These are phyloP conservation scores for Boletus eberwhitei DNA, from an alignment of 768 basidiomycete species.

Conservation along the genomic window DNA sequence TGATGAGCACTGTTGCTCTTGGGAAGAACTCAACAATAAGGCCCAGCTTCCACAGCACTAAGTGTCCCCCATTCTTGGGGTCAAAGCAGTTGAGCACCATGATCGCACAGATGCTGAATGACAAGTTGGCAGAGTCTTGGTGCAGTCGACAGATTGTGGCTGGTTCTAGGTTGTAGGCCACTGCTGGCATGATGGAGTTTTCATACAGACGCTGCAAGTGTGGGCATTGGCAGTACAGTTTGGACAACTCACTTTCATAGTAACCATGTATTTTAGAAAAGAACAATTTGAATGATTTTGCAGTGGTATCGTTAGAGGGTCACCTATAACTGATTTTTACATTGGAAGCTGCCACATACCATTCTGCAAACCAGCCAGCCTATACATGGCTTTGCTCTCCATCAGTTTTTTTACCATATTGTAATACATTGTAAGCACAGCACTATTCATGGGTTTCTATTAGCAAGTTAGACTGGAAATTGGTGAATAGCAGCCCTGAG, in stretches of 20 bases:
- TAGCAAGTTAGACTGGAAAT: no score
- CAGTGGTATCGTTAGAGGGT: no score
- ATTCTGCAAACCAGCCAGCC: no score
- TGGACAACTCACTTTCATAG: not conserved
- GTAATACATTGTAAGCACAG: no score
- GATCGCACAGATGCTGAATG: conserved; percentile 3
- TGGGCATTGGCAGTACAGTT: fast-evolving
- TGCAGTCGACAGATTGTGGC: not conserved
- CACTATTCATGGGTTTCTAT: no score
- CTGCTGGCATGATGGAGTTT: not conserved
- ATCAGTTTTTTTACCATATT: no score
- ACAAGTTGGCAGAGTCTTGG: not conserved
- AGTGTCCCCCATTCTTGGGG: not conserved
- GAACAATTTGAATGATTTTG: not conserved
- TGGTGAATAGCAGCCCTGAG: no score
- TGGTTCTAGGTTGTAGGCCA: not conserved
- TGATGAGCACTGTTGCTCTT: not conserved
- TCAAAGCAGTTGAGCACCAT: not conserved
- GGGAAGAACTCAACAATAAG: not conserved
- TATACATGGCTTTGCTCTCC: no score
- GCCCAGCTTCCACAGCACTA: not conserved
- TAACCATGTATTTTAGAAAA: not conserved
- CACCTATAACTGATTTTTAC: no score
- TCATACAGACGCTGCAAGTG: not conserved
- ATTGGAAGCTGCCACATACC: no score